These are phyloP conservation scores for Candida sp. DNA, from an alignment of 1,139 yeast genomes.

Conservation along the genomic window DNA sequence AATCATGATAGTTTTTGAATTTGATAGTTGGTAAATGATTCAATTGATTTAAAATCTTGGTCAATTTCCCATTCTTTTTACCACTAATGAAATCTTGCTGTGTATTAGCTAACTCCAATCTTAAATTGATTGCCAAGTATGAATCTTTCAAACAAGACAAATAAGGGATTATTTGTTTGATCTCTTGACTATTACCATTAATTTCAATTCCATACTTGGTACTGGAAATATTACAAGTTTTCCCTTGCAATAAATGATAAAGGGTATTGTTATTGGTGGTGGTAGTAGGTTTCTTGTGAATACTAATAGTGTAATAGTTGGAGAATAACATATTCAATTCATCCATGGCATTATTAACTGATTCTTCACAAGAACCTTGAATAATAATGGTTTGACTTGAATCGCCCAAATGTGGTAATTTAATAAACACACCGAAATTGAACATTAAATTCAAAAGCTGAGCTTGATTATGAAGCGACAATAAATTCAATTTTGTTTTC, in stretches of 20 bases:
- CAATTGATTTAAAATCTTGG: slow-evolving; percentile 73
- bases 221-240: slow-evolving; percentile 23
- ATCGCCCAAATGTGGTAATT: slow-evolving; percentile 60
- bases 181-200: slow-evolving; percentile 25
- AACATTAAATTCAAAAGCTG: slow-evolving; percentile 51
- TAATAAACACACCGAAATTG: slow-evolving; percentile 63
- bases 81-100: slow-evolving; percentile 92
- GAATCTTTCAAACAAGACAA: slow-evolving; percentile 1
- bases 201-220: slow-evolving; percentile 30
- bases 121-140: slow-evolving; percentile 13
- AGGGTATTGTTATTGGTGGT: slow-evolving; percentile 14
- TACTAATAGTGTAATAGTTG: slow-evolving; percentile 34
- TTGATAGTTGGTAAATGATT: slow-evolving; percentile 54
- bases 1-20: slow-evolving; percentile 62
- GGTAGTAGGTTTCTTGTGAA: slow-evolving; percentile 10
- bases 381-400: slow-evolving; percentile 38
- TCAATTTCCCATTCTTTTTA: slow-evolving; percentile 88
- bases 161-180: slow-evolving; percentile 17
- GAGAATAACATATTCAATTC: slow-evolving; percentile 48
- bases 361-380: slow-evolving; percentile 51
- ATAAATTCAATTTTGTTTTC: slow-evolving; percentile 43
- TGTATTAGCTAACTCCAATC: slow-evolving; percentile 63
- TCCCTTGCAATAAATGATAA: slow-evolving; percentile 14
- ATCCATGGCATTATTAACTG: slow-evolving; percentile 54
- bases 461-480: slow-evolving; percentile 44